A percentile compares a stretch with the other conserved stretches of the same genome.
Evolutionary conservation across 106 monocot species (phyloP).

Genomic region (Platanthera guangdongensis): DNA sequence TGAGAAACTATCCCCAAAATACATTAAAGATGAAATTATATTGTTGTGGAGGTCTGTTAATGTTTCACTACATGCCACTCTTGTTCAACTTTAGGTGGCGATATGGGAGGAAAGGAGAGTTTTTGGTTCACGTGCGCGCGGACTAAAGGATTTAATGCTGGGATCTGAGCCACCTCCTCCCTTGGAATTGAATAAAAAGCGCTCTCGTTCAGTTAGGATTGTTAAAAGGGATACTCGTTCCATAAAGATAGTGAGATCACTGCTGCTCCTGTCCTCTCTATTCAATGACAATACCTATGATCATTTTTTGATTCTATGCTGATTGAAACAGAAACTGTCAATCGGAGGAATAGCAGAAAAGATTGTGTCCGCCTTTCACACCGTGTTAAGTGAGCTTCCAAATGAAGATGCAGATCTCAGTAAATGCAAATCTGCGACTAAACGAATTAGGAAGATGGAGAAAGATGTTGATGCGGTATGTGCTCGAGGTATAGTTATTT

Average conservation of each 20-base stretch:
- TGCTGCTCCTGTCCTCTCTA: background rate
- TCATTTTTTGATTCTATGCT: background rate
- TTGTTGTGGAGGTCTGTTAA: background rate
- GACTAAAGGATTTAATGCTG: constrained; percentile 84
- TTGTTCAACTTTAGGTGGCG: constrained; percentile 37
- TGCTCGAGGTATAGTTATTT: constrained; percentile 20
- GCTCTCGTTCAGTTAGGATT: constrained; percentile 70
- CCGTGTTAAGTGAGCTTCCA: constrained; percentile 51
- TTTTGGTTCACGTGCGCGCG: constrained; percentile 72
- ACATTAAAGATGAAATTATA: background rate
- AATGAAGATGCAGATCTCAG: constrained; percentile 64
- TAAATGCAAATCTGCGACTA: constrained; percentile 54
- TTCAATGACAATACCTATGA: background rate
- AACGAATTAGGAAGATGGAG: constrained; percentile 66
- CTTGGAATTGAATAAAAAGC: constrained; percentile 78
- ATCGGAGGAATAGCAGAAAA: constrained; percentile 88
- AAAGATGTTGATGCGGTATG: constrained; percentile 80
- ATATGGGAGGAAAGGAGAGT: constrained; percentile 99
- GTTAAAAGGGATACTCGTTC: constrained; percentile 84
- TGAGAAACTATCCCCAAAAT: background rate
- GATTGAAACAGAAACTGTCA: constrained; percentile 65
- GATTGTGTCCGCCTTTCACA: constrained; percentile 83
- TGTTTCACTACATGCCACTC: background rate
- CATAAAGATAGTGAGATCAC: constrained; percentile 61
- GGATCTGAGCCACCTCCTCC: constrained; percentile 61